Base-by-base conservation (phyloP, 1,284 basidiomycete species). In the Ceratobasidium sp. region DNA sequence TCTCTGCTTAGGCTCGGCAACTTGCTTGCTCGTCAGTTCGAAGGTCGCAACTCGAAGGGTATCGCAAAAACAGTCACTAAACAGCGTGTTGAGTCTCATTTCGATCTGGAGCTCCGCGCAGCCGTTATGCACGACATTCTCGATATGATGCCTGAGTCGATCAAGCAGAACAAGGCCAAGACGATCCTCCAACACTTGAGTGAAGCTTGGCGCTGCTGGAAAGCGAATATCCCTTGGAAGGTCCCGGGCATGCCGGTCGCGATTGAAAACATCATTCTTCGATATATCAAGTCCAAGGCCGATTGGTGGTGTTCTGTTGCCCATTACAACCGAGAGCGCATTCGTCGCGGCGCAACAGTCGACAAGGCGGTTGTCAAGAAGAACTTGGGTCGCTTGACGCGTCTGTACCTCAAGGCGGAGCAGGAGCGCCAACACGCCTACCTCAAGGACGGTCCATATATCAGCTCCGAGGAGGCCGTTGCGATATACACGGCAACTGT, bases 101-200 rank as follows among this genome's bases (percentile, higher is more conserved):
- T 97, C 79, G 97, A 99, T 81, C 86, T 99, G 64, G 97, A 99
- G 80, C 85, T 99, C 55, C 92, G 97, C 75, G 97, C 97, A 0
- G 96, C 96, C 65, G 97, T 99, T 77, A 98, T 99, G 96, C 97
- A 98, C 83, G 97, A 99, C 82, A 98, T 99, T 76, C 85, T 97
- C 75, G 95, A 96, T 82, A 94, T 94, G 95, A 98, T 98, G 97
- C 97, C 97, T 0, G 97, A 98, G 82, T 95, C 93, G 3, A 95
- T 99, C 84, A 97, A 97, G 82, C 94, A 96, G 82, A 98, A 98
- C 85, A 98, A 99, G 85, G 91, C 94, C 55, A 99, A 99, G 86
- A 99, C 97, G 18, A 99, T 99, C 77, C 80, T 99, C 79, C 96
- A 98, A 81, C 97, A 99, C 80, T 82, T 99, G 75, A 97, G 95